These are phyloP conservation scores for Dendrobium huoshanense DNA, from an alignment of 106 monocot species.

Conservation along the genomic window DNA sequence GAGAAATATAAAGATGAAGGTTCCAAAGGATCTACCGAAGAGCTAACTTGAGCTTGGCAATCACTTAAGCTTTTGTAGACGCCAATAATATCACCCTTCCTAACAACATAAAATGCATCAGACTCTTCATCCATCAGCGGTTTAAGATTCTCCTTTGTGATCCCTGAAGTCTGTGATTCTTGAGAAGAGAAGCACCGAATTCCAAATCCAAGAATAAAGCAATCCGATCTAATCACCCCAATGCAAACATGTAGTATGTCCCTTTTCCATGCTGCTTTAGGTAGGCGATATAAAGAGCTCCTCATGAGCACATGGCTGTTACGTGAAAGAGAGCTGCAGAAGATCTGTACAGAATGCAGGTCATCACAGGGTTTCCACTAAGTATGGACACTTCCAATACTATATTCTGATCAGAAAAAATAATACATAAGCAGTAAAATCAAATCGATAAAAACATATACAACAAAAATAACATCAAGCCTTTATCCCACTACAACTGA, in stretches of 20 bases:
- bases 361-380: background rate
- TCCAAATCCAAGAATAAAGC: constrained; percentile 13
- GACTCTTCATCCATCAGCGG: constrained; percentile 28
- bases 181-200: constrained; percentile 26
- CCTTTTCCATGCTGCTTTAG: constrained; percentile 27
- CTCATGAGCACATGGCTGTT: constrained; percentile 26
- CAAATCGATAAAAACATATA: background rate
- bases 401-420: background rate
- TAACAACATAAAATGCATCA: constrained; percentile 82
- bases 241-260: constrained; percentile 14
- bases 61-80: constrained; percentile 73
- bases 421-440: background rate
- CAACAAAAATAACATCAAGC: background rate
- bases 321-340: background rate
- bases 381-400: background rate
- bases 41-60: constrained; percentile 88
- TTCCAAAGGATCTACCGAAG: constrained; percentile 45
- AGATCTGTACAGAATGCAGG: constrained; percentile 1
- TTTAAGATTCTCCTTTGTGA: constrained; percentile 9
- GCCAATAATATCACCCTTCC: constrained; percentile 76
- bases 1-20: constrained; percentile 1
- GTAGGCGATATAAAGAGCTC: constrained; percentile 41
- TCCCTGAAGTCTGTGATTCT: constrained; percentile 4
- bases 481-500: background rate
- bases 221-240: constrained; percentile 14